Conservation (phyloP, 139 green algal species). For the Haematococcus lacustris region DNA sequence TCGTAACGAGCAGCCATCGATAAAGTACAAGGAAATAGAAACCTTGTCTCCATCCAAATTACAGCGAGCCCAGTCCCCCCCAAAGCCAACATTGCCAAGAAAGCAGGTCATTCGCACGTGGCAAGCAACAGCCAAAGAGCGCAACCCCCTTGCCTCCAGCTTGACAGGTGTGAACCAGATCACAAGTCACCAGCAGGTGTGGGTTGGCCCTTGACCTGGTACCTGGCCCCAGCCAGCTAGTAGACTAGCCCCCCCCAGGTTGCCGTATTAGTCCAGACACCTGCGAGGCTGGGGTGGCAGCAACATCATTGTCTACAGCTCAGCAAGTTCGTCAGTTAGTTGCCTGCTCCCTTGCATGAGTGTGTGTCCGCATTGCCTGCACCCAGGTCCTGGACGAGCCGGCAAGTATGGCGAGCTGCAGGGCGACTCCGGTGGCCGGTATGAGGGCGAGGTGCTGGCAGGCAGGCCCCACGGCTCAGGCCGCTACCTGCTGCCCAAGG, state of each 20-base stretch:
- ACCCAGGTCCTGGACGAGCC: slow-evolving; percentile 37
- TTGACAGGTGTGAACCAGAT: slow-evolving; percentile 27
- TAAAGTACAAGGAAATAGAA: slow-evolving; percentile 16
- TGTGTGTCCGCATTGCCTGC: neutral
- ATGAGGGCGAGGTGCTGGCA: slow-evolving; percentile 54
- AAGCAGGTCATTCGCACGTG: slow-evolving; percentile 11
- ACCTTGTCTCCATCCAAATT: neutral
- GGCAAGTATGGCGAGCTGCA: slow-evolving; percentile 45
- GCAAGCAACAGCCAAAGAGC: slow-evolving; percentile 31
- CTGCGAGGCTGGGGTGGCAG: neutral
- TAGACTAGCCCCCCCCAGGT: neutral
- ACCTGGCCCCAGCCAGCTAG: neutral
- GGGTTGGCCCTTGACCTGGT: neutral
- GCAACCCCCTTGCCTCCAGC: slow-evolving; percentile 36
- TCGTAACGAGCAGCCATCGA: neutral
- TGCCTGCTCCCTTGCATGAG: neutral
- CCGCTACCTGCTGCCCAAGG: slow-evolving; percentile 34
- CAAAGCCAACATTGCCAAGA: slow-evolving; percentile 21
- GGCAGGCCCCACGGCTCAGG: slow-evolving; percentile 47
- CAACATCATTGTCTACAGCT: neutral
- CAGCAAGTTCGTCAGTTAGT: neutral
- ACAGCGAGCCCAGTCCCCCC: slow-evolving; percentile 7
- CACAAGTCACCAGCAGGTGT: neutral
- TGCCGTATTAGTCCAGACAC: neutral
- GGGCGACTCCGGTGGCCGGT: slow-evolving; percentile 30